These are phyloP conservation scores for Penicillium cinerascens DNA, from an alignment of 495 filamentous ascomycete genomes.

Conservation along the genomic window DNA sequence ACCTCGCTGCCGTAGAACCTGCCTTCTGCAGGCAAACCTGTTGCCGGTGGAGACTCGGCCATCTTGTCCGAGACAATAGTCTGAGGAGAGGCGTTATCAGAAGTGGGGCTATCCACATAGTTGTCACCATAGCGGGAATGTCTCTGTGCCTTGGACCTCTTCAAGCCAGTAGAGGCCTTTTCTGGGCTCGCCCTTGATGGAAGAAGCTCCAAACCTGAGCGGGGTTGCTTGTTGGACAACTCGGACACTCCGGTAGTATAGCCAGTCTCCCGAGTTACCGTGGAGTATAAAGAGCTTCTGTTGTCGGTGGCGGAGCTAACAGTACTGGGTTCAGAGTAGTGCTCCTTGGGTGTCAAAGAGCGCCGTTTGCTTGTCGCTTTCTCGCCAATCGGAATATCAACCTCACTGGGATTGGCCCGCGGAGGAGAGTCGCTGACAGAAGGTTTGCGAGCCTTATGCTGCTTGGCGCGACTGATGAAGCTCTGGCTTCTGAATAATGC, in stretches of 20 bases:
- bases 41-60: not conserved
- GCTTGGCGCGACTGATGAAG: constrained; percentile 47
- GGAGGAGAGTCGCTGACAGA: constrained; percentile 32
- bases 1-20: constrained; percentile 28
- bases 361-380: constrained; percentile 37
- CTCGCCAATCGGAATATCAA: constrained; percentile 77
- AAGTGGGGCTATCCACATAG: constrained; percentile 36
- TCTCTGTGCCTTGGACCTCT: constrained; percentile 55
- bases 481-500: constrained; percentile 47
- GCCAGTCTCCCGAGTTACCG: constrained; percentile 38
- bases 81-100: constrained; percentile 23
- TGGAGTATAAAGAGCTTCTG: constrained; percentile 31
- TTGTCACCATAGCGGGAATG: constrained; percentile 41
- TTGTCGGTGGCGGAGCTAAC: constrained; percentile 32
- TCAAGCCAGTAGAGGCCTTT: constrained; percentile 40
- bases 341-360: constrained; percentile 32
- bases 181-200: constrained; percentile 27
- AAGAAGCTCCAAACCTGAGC: constrained; percentile 23
- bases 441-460: constrained; percentile 32
- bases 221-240: constrained; percentile 17
- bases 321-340: constrained; percentile 38
- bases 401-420: constrained; percentile 49
- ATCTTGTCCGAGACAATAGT: constrained; percentile 11
- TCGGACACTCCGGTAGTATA: constrained; percentile 30
- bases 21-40: not conserved